Base-by-base conservation (phyloP, 2,329 filamentous ascomycete species). In the Xylariaceae sp. region DNA sequence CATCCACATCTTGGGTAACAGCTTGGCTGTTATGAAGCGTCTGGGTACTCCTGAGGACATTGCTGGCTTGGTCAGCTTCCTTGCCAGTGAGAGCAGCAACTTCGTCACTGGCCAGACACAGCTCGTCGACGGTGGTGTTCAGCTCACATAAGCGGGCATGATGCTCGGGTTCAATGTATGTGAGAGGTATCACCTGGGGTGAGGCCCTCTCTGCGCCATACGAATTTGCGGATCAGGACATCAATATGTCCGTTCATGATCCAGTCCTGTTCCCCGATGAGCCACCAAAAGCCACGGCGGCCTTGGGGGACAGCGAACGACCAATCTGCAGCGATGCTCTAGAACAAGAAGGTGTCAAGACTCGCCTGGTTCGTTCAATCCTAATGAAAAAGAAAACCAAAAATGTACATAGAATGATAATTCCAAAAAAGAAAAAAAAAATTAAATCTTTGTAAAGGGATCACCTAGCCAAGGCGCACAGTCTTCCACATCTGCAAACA, bases 81-180 rank as follows among this genome's bases (percentile, higher is more conserved):
- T 88, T 61, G 79, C 79, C 0, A 77, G 82, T 9, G 76, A 74
- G 15, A 85, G 88, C 64, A 81, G 78, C 51, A 81, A 88, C 63
- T 88, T 84, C 63, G 77, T 88, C 65, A 88, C 86, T 0, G 86
- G 86, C 0, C 85, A 88, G 73, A 87, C 82, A 2, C 76, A 86
- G 61, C 68, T 88, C 7, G 80, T 88, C 39, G 84, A 86, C 64
- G 83, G 83, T 0, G 83, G 83, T 0, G 81, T 84, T 9, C 39
- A 62, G 30, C 62, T 58, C 9, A 61, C 61, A 4, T 64, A 60
- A 55, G 6, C 0, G 11, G 11, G 17, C 3, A 17, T 11, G 34
- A 11, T 53, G 45, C 18, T 45, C 42, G 3, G 37, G 37, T 42
- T 42, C 37, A 42, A 3, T 9, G 37, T 42, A 10, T 13, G 8